A percentile compares a stretch with the other conserved stretches of the same genome.
Conservation (phyloP, 306 rosid genomes). For the Cicer judaicum region DNA sequence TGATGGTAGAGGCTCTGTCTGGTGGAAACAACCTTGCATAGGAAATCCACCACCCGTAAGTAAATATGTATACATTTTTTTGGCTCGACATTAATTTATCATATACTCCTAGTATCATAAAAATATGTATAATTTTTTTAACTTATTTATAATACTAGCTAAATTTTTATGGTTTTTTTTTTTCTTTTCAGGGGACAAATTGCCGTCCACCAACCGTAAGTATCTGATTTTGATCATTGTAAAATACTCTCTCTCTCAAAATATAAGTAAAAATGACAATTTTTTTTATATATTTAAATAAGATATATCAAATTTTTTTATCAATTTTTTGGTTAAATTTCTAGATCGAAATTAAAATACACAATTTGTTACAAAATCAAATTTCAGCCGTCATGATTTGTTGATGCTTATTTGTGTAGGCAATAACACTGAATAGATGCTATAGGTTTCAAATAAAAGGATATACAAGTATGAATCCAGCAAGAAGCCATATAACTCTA, state of each 20-base stretch:
- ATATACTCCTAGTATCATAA: too few species aligned
- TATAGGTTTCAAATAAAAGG: slow-evolving; percentile 47
- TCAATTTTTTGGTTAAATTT: too few species aligned
- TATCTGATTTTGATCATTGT: slow-evolving; percentile 21
- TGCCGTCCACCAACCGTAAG: slow-evolving; percentile 64
- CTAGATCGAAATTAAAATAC: too few species aligned
- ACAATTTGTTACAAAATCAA: slow-evolving; percentile 10
- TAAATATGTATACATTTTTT: not conserved
- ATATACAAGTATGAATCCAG: slow-evolving; percentile 48
- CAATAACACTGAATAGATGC: slow-evolving; percentile 55
- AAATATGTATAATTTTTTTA: not conserved
- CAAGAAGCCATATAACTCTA: slow-evolving; percentile 61
- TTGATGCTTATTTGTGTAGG: slow-evolving; percentile 36
- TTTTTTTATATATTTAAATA: too few species aligned
- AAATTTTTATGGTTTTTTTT: not conserved
- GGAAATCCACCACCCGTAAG: slow-evolving; percentile 47
- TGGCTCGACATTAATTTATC: not conserved
- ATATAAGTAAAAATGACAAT: too few species aligned
- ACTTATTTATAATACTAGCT: not conserved
- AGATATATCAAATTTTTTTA: too few species aligned
- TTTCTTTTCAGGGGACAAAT: slow-evolving; percentile 46
- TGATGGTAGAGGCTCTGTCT: slow-evolving; percentile 57
- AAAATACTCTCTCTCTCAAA: not conserved
- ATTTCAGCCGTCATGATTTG: not conserved
- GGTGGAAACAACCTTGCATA: slow-evolving; percentile 59